Base-by-base conservation (phyloP, 179 eudicot species). In the Sideroxylon spinosum region DNA sequence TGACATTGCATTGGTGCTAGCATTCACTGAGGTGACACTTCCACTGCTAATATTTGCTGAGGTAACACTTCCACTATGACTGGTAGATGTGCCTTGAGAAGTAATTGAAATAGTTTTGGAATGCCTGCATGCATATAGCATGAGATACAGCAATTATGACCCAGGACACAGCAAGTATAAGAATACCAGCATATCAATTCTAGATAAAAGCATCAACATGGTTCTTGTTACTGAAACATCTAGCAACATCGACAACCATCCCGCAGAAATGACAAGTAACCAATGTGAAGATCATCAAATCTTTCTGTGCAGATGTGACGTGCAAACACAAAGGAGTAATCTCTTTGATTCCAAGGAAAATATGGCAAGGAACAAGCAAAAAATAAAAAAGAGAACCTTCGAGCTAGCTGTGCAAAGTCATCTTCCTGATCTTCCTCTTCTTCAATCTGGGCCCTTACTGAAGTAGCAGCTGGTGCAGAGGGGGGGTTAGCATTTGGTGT, bases 401-500 rank as follows among this genome's bases (percentile, higher is more conserved):
- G 88, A 80, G 97, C 95, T 50, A 91, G 86, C 66, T 76, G 89
- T 10, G 94, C 90, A 78, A 93, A 93, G 74, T 93, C 99, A 81
- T 94, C 98, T 55, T 94, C 96, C 84, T 91, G 97, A 74, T 95
- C 98, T 49, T 91, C 98, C 75, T 91, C 94, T 75, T 87, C 89
- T 81, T 78, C 89, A 80, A 80, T 52, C 61, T 62, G 83, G 70
- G 28, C 65, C 75, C 62, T 82, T 25, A 56, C 37, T 23, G 14
- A 79, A 60, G 86, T 72, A 73, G 75, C 61, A 78, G 70, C 73
- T 61, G 84, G 83, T 16, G 84, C 75, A 57, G 90, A 68, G 77
- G 89, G 82, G 77, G 89, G 82, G 56, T 78, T 71, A 61, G 75
- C 81, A 73, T 80, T 77, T 67, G 82, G 60, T 23, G 62, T 73